Evolutionary conservation across 352 stramenopile species (phyloP).

Genomic region (Nothophytophthora sp.): DNA sequence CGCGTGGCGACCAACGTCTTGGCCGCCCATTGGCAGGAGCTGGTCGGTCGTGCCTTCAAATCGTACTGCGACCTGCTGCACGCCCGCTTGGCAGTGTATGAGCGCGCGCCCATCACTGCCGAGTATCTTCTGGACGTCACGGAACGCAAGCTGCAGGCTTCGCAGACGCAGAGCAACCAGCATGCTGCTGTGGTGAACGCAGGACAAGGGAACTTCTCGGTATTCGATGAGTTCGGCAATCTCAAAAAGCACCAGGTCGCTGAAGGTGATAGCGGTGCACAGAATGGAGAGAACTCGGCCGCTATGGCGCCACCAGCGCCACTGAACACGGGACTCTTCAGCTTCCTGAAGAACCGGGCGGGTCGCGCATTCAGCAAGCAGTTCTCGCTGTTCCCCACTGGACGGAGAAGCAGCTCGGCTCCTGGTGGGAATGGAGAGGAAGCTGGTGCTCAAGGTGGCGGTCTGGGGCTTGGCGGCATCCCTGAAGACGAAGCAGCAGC

Average conservation of each 20-base stretch:
- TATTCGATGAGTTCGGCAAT: constrained; percentile 83
- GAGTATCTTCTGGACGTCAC: constrained; percentile 76
- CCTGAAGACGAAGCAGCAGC: constrained; percentile 46
- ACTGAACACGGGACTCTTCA: constrained; percentile 77
- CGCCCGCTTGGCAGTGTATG: constrained; percentile 59
- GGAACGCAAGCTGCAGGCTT: constrained; percentile 56
- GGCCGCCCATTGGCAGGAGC: constrained; percentile 60
- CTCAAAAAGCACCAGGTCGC: constrained; percentile 52
- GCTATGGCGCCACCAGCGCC: constrained; percentile 8
- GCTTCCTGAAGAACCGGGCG: constrained; percentile 73
- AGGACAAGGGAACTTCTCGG: constrained; percentile 61
- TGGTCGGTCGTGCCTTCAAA: constrained; percentile 52
- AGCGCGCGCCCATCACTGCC: constrained; percentile 51
- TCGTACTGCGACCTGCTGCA: constrained; percentile 67
- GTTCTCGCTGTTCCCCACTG: constrained; percentile 47
- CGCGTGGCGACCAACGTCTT: constrained; percentile 64
- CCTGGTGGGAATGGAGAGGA: constrained; percentile 1
- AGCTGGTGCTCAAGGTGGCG: constrained; percentile 8
- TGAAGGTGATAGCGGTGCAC: background rate
- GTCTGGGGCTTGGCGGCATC: constrained; percentile 35
- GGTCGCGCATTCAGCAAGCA: constrained; percentile 68
- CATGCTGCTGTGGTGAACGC: constrained; percentile 55
- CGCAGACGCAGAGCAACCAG: constrained; percentile 34
- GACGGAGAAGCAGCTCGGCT: constrained; percentile 20
- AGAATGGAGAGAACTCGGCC: constrained; percentile 2